These are phyloP conservation scores for Herpetomonas muscarum DNA, from an alignment of 208 protist genomes.

Conservation along the genomic window DNA sequence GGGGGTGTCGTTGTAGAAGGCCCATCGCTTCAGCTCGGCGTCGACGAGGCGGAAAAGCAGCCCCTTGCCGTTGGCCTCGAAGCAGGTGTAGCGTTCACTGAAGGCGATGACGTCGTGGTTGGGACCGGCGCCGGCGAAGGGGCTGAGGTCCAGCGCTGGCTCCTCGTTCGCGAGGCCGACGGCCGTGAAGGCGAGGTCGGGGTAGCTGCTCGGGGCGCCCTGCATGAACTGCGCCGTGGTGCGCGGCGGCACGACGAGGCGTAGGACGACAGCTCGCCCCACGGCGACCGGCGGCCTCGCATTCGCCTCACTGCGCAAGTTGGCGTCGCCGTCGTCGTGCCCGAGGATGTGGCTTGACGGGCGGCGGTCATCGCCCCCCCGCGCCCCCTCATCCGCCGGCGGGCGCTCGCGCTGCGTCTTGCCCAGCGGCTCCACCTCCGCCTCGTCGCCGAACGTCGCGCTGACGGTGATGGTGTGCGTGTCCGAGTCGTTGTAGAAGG, in stretches of 20 bases:
- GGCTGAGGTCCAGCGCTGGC: neutral
- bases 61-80: constrained; percentile 18
- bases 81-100: neutral
- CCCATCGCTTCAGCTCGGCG: constrained; percentile 23
- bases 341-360: neutral
- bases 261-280: constrained; percentile 11
- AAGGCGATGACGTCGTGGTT: neutral
- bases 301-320: neutral
- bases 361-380: too few species aligned
- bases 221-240: constrained; percentile 50
- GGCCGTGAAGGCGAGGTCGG: constrained; percentile 33
- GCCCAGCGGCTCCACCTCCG: constrained; percentile 4
- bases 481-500: constrained; percentile 64
- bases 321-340: neutral
- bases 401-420: neutral
- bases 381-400: constrained; percentile 13
- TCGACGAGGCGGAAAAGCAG: constrained; percentile 37
- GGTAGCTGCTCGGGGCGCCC: constrained; percentile 29
- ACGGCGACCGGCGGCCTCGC: constrained; percentile 1
- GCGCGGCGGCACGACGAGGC: constrained; percentile 34
- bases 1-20: constrained; percentile 34
- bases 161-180: constrained; percentile 13
- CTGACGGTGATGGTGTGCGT: constrained; percentile 29
- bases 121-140: neutral
- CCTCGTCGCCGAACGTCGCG: constrained; percentile 11